These are phyloP conservation scores for Ogataea nitratoaversa DNA, from an alignment of 805 yeast genomes.

Conservation along the genomic window DNA sequence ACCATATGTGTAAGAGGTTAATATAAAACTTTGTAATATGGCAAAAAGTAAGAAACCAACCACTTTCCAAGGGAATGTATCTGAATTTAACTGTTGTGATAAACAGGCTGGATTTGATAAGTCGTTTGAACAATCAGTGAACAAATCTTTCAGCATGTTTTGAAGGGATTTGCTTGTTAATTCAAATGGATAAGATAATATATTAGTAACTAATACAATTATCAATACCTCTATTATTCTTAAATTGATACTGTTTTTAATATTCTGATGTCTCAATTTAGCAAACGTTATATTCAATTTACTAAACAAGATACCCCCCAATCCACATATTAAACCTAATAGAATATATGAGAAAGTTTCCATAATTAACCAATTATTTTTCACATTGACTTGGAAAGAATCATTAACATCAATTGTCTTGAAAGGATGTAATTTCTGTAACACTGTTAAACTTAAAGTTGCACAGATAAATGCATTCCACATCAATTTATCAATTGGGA, in stretches of 20 bases:
- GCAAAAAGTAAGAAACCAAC: slow-evolving; percentile 33
- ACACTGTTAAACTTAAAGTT: slow-evolving; percentile 61
- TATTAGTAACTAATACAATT: slow-evolving; percentile 47
- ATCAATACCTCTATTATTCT: slow-evolving; percentile 45
- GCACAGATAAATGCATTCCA: slow-evolving; percentile 85
- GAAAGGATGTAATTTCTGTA: slow-evolving; percentile 50
- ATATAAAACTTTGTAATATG: slow-evolving; percentile 46
- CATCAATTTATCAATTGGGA: slow-evolving; percentile 60
- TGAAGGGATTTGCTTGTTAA: slow-evolving; percentile 53
- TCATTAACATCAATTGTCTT: slow-evolving; percentile 35
- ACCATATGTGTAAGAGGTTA: slow-evolving; percentile 70
- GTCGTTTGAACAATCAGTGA: slow-evolving; percentile 54
- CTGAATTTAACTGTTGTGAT: slow-evolving; percentile 15
- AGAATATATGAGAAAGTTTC: slow-evolving; percentile 71
- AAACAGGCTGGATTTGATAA: slow-evolving; percentile 23
- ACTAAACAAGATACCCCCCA: slow-evolving; percentile 54
- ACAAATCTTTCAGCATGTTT: slow-evolving; percentile 54
- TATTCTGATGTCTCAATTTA: slow-evolving; percentile 21
- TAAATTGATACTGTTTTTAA: slow-evolving; percentile 23
- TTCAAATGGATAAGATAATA: slow-evolving; percentile 51
- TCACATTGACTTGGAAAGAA: slow-evolving; percentile 62
- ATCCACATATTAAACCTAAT: slow-evolving; percentile 68
- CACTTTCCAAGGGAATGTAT: slow-evolving; percentile 34
- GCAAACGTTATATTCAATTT: slow-evolving; percentile 44
- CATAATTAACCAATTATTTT: slow-evolving; percentile 65